Conservation (phyloP, 2,329 filamentous ascomycete species). For the Phyllosticta paracitricarpa region DNA sequence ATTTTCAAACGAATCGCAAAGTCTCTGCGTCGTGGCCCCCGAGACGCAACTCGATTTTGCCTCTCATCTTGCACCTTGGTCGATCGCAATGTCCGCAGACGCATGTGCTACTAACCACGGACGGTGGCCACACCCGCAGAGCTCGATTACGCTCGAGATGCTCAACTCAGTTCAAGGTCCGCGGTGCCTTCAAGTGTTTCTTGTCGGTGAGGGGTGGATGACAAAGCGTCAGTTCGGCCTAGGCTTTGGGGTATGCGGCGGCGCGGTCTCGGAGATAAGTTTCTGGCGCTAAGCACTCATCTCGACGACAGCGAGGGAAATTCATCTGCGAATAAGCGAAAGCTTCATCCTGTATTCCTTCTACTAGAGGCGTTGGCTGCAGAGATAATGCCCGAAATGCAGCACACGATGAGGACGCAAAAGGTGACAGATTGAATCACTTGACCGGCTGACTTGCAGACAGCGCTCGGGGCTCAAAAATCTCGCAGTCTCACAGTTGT, state of each 20-base stretch:
- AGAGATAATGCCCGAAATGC: too few species aligned
- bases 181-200: neutral
- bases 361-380: neutral
- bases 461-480: too few species aligned
- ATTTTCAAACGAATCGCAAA: neutral
- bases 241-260: neutral
- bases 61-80: neutral
- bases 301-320: neutral
- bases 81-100: neutral
- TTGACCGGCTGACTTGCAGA: too few species aligned
- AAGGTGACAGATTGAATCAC: too few species aligned
- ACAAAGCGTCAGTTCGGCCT: neutral
- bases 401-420: too few species aligned
- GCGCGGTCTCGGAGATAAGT: neutral
- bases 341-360: neutral
- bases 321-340: neutral
- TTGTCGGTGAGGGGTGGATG: neutral
- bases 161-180: neutral
- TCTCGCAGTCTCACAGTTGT: too few species aligned
- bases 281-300: neutral
- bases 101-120: neutral
- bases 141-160: neutral
- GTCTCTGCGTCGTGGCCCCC: neutral
- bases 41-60: neutral
- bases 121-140: neutral